Evolutionary conservation across 2,329 filamentous ascomycete genomes (phyloP).

Genomic region (Ophiostoma sp.): DNA sequence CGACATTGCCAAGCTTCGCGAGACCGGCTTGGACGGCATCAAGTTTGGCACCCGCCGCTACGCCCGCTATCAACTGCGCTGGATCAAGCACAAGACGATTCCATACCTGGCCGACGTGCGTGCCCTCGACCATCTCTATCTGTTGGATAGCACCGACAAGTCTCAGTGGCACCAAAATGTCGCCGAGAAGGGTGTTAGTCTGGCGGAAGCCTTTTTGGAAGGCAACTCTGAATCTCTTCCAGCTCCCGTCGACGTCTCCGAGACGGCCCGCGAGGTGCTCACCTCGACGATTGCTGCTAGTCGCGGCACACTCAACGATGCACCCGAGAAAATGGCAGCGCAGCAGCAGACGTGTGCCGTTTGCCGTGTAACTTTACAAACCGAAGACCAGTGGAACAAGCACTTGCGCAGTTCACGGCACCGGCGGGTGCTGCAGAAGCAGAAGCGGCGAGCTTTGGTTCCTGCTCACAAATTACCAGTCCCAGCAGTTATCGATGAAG

Average conservation of each 20-base stretch:
- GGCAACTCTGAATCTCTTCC: constrained; percentile 50
- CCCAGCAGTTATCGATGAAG: background rate
- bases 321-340: constrained; percentile 46
- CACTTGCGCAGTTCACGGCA: constrained; percentile 50
- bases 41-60: constrained; percentile 86
- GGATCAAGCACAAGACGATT: constrained; percentile 82
- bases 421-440: constrained; percentile 33
- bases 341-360: constrained; percentile 66
- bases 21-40: constrained; percentile 67
- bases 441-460: constrained; percentile 36
- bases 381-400: constrained; percentile 52
- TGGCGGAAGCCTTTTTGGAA: constrained; percentile 65
- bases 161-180: constrained; percentile 64
- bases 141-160: constrained; percentile 77
- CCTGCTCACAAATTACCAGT: constrained; percentile 16
- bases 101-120: constrained; percentile 61
- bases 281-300: constrained; percentile 47
- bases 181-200: constrained; percentile 59
- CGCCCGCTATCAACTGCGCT: constrained; percentile 77
- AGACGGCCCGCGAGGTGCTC: constrained; percentile 55
- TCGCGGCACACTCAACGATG: constrained; percentile 40
- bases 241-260: constrained; percentile 49
- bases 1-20: constrained; percentile 57
- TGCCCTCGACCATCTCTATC: constrained; percentile 62
- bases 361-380: constrained; percentile 66